Percentiles rank a stretch among this genome's conserved stretches.
These are phyloP conservation scores for Diaporthe sp. DNA, from an alignment of 2,329 filamentous ascomycete genomes.

Conservation along the genomic window DNA sequence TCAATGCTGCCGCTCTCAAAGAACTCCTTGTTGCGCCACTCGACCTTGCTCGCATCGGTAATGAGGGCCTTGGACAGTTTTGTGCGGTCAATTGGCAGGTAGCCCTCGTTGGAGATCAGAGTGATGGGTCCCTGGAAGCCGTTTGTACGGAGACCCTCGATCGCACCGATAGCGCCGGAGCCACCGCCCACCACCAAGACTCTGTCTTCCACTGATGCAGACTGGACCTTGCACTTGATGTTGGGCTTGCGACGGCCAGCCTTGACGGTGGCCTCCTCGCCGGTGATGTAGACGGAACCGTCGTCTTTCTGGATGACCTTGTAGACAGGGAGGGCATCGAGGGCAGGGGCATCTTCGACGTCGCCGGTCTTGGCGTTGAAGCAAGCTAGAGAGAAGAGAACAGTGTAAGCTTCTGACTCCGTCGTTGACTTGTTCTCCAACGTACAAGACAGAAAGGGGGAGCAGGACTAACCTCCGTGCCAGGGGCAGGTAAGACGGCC, in stretches of 20 bases:
- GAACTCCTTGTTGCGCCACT: slow-evolving; percentile 82
- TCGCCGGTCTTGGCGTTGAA: slow-evolving; percentile 92
- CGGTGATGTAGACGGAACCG: slow-evolving; percentile 86
- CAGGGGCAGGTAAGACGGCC: slow-evolving; percentile 93
- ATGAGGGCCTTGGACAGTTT: slow-evolving; percentile 96
- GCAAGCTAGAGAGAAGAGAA: slow-evolving; percentile 73
- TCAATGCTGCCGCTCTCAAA: slow-evolving; percentile 75
- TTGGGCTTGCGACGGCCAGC: slow-evolving; percentile 80
- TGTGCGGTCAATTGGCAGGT: slow-evolving; percentile 90
- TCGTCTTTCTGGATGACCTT: slow-evolving; percentile 85
- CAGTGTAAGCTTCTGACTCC: slow-evolving; percentile 34
- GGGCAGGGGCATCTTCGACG: slow-evolving; percentile 92
- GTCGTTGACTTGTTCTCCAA: background rate
- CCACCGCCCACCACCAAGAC: slow-evolving; percentile 92
- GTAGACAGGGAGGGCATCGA: slow-evolving; percentile 89
- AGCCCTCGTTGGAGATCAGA: slow-evolving; percentile 85
- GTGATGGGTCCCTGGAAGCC: slow-evolving; percentile 87
- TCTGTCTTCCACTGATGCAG: slow-evolving; percentile 67
- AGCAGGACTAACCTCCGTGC: slow-evolving; percentile 81
- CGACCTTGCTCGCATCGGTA: slow-evolving; percentile 83
- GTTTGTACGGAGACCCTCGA: slow-evolving; percentile 86
- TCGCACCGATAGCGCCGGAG: slow-evolving; percentile 83
- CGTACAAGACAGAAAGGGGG: background rate
- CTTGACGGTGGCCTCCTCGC: slow-evolving; percentile 84
- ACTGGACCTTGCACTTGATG: slow-evolving; percentile 73